phyloP scores from a whole-genome alignment of 2,329 filamentous ascomycete genomes.

The Phialophora chinensis region DNA sequence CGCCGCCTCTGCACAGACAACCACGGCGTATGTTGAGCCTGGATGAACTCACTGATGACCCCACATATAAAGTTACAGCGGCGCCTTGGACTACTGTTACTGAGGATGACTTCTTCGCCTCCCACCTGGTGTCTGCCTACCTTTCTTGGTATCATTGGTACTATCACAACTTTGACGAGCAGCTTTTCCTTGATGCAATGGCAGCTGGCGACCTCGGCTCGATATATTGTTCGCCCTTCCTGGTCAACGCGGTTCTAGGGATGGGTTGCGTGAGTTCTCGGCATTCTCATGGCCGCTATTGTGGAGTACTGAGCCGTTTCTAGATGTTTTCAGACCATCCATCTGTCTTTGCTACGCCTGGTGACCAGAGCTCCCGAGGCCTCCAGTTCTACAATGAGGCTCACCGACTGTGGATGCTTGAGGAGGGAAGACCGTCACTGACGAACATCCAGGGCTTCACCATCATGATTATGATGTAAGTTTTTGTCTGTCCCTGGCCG shows the following conservation, averaged over 20 bases:
- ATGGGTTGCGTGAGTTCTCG: conserved; percentile 31
- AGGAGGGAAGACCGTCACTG: conserved; percentile 45
- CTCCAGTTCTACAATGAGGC: conserved; percentile 47
- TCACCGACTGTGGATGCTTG: conserved; percentile 45
- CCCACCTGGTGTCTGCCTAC: conserved; percentile 45
- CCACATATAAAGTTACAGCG: conserved; percentile 19
- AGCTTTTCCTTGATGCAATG: conserved; percentile 44
- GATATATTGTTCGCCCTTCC: conserved; percentile 44
- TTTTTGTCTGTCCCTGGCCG: background rate
- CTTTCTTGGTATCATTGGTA: conserved; percentile 44
- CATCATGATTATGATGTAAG: conserved; percentile 42
- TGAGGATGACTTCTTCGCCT: conserved; percentile 43
- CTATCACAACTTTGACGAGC: conserved; percentile 44
- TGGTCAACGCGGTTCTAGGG: conserved; percentile 46
- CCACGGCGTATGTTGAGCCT: conserved; percentile 26
- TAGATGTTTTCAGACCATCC: conserved; percentile 48
- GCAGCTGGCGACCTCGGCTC: conserved; percentile 39
- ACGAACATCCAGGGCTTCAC: conserved; percentile 47
- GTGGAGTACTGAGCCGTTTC: background rate
- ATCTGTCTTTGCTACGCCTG: conserved; percentile 41
- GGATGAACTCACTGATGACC: conserved; percentile 24
- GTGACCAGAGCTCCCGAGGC: conserved; percentile 43
- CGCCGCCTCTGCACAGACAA: conserved; percentile 15
- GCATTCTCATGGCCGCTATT: background rate
- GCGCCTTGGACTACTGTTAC: conserved; percentile 44